Base-by-base conservation (phyloP, 768 basidiomycete species). In the Lactarius evosmus region DNA sequence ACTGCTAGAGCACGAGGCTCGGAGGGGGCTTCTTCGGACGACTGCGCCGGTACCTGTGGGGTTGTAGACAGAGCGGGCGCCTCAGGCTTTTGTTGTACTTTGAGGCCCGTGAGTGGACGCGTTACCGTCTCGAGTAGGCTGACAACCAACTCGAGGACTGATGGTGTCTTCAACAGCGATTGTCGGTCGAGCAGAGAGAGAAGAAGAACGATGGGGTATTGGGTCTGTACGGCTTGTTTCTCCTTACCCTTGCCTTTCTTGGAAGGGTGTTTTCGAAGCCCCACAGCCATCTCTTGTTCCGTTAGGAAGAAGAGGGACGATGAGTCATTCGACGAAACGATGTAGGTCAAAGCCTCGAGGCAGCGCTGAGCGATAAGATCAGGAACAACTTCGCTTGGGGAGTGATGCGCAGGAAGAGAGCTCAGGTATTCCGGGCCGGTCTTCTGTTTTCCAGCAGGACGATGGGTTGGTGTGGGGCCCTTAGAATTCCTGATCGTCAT, bases 231-330 rank as follows among this genome's bases (percentile, higher is more conserved):
- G 3, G 78, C 77, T 69, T 87, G 88, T 70, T 90, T 93, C 72
- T 98, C 95, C 74, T 97, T 98, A 25, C 93, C 95, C 75, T 97
- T 98, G 9, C 94, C 95, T 75, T 97, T 97, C 75, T 89, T 92
- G 22, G 83, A 83, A 7, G 81, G 75, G 14, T 79, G 74, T 68
- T 86, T 84, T 66, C 86, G 85, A 17, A 95, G 80, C 51, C 89
- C 88, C n/a, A 80, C 81, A 7, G 90, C 88, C 36, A 94, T 79
- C 68, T 99, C 97, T 68, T 98, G 94, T 74, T 99, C 97, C 1
- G 88, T 91, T 64, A 99, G 80, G 85, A 99, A 98, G 82, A 95
- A 98, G 19, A 93, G 75, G 0, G 95, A 89, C 1, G 92, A 91
- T 19, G 83, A 74, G 63, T 93, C 89, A 72, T 97, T 98, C 27